Base-by-base conservation (phyloP, 2,329 filamentous ascomycete species). In the Colletotrichum godetiae region DNA sequence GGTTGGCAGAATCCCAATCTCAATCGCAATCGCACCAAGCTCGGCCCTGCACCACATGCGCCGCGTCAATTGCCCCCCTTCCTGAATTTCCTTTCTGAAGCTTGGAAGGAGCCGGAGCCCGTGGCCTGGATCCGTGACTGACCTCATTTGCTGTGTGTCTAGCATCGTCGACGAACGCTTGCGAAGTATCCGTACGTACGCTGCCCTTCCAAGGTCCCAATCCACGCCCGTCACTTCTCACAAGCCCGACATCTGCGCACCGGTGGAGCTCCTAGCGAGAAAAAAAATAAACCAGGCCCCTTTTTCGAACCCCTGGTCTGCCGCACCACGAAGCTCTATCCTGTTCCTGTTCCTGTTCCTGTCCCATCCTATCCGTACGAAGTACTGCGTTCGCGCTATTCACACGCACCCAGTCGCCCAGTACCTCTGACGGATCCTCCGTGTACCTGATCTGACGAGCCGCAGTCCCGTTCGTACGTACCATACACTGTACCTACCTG, bases 311-410 rank as follows among this genome's bases (percentile, higher is more conserved):
- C 71, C 42, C 71, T 71, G 61, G 71, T 71, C 60, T 37, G 56
- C 61, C 67, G 67, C 67, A 73, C 71, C 67, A 73, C 67, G 67
- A 73, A 73, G 67, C 67, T 71, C 67, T 29, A 67, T 61, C 56
- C 31, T 19, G 27, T 2, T 57, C 27, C 53, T 63, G 29, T 63
- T 42, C 37, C 37, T 42, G 37, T 42, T 42, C 46, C n/a, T 37
- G 61, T 64, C 46, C 61, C 35, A 29, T 64, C 8, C 31, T 13
- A 19, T 53, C 29, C 46, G 61, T 53, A 53, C 60, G 35, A 42
- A 42, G 35, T 42, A 42, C 37, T 7, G 37, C 37, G 15, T 42
- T 42, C 37, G 58, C 24, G 24, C 58, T 46, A 49, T 61, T n/a
- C 37, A 27, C 24, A 62, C 37, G 37, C 59, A 49, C 59, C 42